Evolutionary conservation across 2,329 filamentous ascomycete species (phyloP).

Genomic region (Colletotrichum euphorbiae): DNA sequence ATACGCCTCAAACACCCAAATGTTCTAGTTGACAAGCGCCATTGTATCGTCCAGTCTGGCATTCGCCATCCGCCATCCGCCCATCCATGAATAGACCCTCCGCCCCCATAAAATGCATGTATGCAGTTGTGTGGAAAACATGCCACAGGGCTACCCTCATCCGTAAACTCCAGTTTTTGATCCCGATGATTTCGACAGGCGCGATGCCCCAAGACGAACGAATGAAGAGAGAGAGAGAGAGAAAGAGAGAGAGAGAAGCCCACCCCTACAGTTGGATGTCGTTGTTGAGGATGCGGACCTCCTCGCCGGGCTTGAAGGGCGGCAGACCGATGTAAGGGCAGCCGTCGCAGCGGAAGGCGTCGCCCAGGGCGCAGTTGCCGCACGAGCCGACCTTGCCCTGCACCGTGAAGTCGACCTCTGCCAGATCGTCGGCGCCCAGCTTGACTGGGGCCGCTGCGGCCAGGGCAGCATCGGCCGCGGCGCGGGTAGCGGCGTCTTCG

Average conservation of each 20-base stretch:
- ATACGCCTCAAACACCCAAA: conserved; percentile 22
- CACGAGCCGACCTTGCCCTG: conserved; percentile 96
- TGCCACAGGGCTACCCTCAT: conserved; percentile 11
- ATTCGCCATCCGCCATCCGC: neutral
- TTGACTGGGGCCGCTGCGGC: conserved; percentile 69
- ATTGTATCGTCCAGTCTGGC: conserved; percentile 1
- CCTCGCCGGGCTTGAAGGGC: conserved; percentile 96
- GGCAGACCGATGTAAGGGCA: conserved; percentile 91
- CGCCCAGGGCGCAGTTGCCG: conserved; percentile 92
- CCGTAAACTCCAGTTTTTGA: conserved; percentile 2
- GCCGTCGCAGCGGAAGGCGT: conserved; percentile 82
- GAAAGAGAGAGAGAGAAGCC: neutral
- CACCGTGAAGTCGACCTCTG: conserved; percentile 96
- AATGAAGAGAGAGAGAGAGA: too few species aligned
- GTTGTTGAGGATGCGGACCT: conserved; percentile 88
- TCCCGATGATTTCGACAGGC: neutral
- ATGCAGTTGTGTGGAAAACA: conserved; percentile 11
- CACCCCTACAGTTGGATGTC: conserved; percentile 77
- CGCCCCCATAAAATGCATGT: conserved; percentile 6
- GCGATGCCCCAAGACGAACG: neutral
- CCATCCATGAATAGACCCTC: neutral
- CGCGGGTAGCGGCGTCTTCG: conserved; percentile 71
- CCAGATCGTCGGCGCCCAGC: conserved; percentile 80
- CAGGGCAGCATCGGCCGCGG: conserved; percentile 74
- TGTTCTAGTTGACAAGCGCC: conserved; percentile 9